Evolutionary conservation across 495 filamentous ascomycete species (phyloP), one percentile per base, ranked within the genome.

Genomic region (Daldinia childiae): DNA sequence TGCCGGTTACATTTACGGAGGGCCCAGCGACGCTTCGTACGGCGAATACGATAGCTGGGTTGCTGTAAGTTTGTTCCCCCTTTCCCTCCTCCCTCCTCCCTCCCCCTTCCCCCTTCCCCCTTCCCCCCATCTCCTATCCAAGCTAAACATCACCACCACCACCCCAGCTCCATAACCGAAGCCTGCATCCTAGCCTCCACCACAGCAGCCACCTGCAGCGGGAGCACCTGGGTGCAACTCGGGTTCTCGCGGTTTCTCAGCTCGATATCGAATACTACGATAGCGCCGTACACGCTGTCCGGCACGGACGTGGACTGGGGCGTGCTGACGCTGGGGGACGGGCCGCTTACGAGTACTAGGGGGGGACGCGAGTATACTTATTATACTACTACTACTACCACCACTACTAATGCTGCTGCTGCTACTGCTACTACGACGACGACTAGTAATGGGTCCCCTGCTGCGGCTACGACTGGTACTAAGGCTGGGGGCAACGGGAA

Each of bases 121-220:
- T n/a, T n/a, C n/a, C n/a, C n/a, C n/a, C n/a, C n/a, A n/a, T 29
- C 27, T 29, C 6, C 15, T n/a, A 0, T 15, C n/a, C 39, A 29
- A 29, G 4, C 27, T 4, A 29, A 4, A 29, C 1, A 29, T 4
- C 45, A 43, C n/a, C 12, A 21, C 34, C 19, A 6, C 7, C 26
- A 6, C 24, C 30, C 17, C 66, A 83, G 81, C 74, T 76, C 76
- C 36, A 68, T 77, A 29, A 74, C 79, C 36, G 66, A 78, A 36
- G 71, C 68, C 36, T 83, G 81, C 62, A 41, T 65, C 39, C 64
- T 82, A 30, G 68, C 73, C 17, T 77, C 67, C 38, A 77, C 68
- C 7, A 77, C 79, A 11, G 74, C 75, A 26, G 81, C 79, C 2
- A 78, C 76, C n/a, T 83, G 81, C 64, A 79, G 76, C 36, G 80